Evolutionary conservation across 1,139 yeast genomes (phyloP), one percentile per base, ranked within the genome.

Genomic region (Torulaspora globosa): DNA sequence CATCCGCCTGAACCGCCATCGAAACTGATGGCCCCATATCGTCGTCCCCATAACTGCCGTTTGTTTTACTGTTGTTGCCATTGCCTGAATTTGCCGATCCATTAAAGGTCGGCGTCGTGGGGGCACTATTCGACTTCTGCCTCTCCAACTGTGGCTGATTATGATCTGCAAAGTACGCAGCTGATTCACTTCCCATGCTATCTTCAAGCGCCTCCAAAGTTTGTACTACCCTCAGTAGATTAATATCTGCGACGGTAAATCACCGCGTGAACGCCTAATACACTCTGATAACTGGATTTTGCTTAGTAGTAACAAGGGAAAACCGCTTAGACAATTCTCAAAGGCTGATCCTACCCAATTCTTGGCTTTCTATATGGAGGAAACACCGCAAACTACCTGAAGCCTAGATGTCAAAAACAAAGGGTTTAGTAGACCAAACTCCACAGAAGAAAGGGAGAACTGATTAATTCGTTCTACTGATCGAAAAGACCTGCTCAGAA

Each of bases 1-100:
- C 82, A 41, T 76, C 73, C 11, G 94, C 90, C 49, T 82, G 86
- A 18, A 85, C 78, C 46, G 75, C 76, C 63, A 69, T 69, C 10
- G 75, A 71, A 1, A 63, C 59, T 10, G 67, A 61, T 9, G 69
- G 69, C 7, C 69, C 69, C 65, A 64, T 56, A 39, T 62, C 66
- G n/a, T 64, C 68, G 30, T 53, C 56, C 12, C 48, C 45, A 19
- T 24, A 32, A 28, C 19, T 32, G 39, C 31, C 24, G 38, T 30
- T 28, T 18, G n/a, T 18, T 18, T 3, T 18, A 3, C 21, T 44
- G 27, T 19, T 32, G 14, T 18, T 30, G 15, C 41, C 36, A 36
- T 37, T 32, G 16, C 29, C 23, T 15, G 27, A n/a, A n/a, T n/a
- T n/a, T n/a, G n/a, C n/a, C n/a, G n/a, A 41, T 19, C 39, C 26